Percentiles rank a stretch among this genome's conserved stretches.
phyloP scores from a whole-genome alignment of 2,329 filamentous ascomycete species.

The Fusarium sp. region DNA sequence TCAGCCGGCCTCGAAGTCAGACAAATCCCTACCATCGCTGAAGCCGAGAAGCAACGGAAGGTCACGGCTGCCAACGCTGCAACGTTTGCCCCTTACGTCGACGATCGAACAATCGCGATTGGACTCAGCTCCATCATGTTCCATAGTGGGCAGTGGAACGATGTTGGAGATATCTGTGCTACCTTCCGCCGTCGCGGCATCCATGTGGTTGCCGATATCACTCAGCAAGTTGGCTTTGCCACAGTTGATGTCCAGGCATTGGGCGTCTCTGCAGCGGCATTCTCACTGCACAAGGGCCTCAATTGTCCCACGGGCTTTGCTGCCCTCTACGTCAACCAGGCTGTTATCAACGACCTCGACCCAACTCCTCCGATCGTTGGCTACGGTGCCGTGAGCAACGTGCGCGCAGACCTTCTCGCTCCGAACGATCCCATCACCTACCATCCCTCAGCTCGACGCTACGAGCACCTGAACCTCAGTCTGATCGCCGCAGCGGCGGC shows the following conservation, averaged over 20 bases:
- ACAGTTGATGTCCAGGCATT: not conserved
- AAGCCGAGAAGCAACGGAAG: not conserved
- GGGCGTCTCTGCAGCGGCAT: not conserved
- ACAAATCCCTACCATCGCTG: not conserved
- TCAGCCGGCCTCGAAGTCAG: not conserved
- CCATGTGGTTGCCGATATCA: not conserved
- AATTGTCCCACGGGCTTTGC: not conserved
- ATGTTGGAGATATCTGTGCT: not conserved
- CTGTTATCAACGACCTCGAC: not conserved
- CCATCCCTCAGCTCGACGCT: not conserved
- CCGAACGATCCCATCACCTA: not conserved
- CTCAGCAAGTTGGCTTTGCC: slow-evolving; percentile 1
- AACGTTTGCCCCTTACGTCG: slow-evolving; percentile 3
- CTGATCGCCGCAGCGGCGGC: not conserved
- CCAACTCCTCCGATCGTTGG: not conserved
- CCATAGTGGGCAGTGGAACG: not conserved
- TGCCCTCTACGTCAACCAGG: not conserved
- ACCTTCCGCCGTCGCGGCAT: not conserved
- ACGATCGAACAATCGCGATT: not conserved
- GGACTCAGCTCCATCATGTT: slow-evolving; percentile 4
- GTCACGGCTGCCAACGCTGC: not conserved
- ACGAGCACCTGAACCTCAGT: not conserved
- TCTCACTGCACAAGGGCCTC: not conserved
- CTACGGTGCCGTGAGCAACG: slow-evolving; percentile 1
- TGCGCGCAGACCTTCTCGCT: not conserved